phyloP scores from a whole-genome alignment of 192 early-diverging fungal species.

The Bifiguratus adelaidae region DNA sequence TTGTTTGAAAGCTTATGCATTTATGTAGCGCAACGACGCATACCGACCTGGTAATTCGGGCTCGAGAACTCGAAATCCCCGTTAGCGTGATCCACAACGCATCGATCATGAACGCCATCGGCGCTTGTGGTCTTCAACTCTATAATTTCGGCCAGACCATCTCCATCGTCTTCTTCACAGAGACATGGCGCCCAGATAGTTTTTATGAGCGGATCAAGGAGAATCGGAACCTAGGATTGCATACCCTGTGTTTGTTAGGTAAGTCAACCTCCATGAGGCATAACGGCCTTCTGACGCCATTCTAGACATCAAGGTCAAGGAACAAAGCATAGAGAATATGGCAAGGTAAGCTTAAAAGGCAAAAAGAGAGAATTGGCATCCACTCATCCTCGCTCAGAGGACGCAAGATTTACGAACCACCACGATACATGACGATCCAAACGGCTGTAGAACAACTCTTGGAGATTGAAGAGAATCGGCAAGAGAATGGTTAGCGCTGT shows the following conservation, averaged over 20 bases:
- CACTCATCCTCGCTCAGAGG: constrained; percentile 33
- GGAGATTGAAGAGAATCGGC: constrained; percentile 78
- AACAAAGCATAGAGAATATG: constrained; percentile 94
- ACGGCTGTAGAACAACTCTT: constrained; percentile 86
- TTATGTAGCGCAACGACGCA: constrained; percentile 85
- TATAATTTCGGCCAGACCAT: constrained; percentile 99
- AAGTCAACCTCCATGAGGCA: not conserved
- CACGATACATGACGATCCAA: constrained; percentile 96
- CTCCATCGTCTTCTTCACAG: constrained; percentile 96
- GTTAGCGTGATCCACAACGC: constrained; percentile 96
- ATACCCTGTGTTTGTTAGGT: constrained; percentile 87
- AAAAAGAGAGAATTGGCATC: not conserved
- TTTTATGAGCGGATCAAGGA: constrained; percentile 91
- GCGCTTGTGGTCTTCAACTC: constrained; percentile 89
- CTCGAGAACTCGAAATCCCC: constrained; percentile 73
- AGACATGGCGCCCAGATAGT: constrained; percentile 92
- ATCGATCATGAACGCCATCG: constrained; percentile 98
- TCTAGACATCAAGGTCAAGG: constrained; percentile 96
- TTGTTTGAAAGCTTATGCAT: not conserved
- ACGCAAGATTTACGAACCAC: constrained; percentile 91
- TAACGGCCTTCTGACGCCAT: not conserved
- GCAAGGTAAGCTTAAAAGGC: constrained; percentile 37
- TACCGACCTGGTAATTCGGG: constrained; percentile 91
- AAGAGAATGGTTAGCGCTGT: constrained; percentile 33
- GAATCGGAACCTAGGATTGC: constrained; percentile 75